Percentiles rank a stretch among this genome's conserved stretches.
phyloP scores from a whole-genome alignment of 352 stramenopile species.

The Globisporangium camurandrum region DNA sequence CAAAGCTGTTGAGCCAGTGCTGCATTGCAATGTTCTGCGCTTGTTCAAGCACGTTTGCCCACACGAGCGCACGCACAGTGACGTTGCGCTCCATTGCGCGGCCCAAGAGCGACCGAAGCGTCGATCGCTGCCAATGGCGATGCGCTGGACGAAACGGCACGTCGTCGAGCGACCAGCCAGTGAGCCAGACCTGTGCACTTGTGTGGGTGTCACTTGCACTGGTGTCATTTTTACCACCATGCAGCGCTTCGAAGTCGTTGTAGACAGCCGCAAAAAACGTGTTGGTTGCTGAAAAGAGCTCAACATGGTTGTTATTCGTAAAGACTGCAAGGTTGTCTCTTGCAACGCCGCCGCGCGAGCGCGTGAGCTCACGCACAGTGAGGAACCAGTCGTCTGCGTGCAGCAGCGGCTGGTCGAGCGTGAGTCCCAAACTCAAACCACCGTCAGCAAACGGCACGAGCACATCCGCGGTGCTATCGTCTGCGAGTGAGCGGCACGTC shows the following conservation, averaged over 20 bases:
- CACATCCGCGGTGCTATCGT: conserved; percentile 2
- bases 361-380: neutral
- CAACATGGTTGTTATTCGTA: neutral
- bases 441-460: conserved; percentile 6
- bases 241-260: conserved; percentile 7
- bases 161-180: conserved; percentile 12
- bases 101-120: conserved; percentile 12
- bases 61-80: conserved; percentile 19
- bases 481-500: conserved; percentile 7
- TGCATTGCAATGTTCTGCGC: conserved; percentile 8
- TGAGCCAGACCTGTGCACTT: conserved; percentile 12
- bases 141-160: conserved; percentile 9
- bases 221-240: no score
- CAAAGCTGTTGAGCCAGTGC: conserved; percentile 19
- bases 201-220: no score
- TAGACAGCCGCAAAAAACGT: conserved; percentile 8
- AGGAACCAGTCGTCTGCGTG: conserved; percentile 8
- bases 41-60: conserved; percentile 15
- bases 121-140: neutral
- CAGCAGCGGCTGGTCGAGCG: conserved; percentile 21
- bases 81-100: conserved; percentile 13
- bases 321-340: conserved; percentile 1
- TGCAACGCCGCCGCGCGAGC: conserved; percentile 1
- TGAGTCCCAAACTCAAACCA: conserved; percentile 1
- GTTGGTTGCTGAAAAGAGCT: conserved; percentile 6